Conservation (phyloP, 202 grass and related monocot species). For the Elaeis oleifera region DNA sequence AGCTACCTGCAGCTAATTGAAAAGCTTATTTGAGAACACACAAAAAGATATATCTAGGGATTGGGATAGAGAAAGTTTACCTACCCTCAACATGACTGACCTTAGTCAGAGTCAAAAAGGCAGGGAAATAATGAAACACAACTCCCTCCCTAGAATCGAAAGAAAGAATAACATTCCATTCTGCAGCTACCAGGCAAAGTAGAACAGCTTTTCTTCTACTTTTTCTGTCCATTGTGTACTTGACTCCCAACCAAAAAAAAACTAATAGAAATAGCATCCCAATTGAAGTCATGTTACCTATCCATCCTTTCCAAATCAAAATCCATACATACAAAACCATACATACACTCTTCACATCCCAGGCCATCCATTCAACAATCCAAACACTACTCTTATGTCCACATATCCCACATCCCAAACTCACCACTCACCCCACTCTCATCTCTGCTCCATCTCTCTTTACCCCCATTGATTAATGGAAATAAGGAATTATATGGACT, state of each 20-base stretch:
- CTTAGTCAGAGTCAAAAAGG: conserved; percentile 17
- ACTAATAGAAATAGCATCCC: background rate
- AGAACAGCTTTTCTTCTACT: conserved; percentile 7
- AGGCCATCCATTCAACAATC: background rate
- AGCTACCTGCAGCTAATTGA: too few relatives aligned
- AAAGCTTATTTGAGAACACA: too few relatives aligned
- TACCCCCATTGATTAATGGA: background rate
- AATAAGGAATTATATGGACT: background rate
- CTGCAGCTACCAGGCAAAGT: conserved; percentile 1
- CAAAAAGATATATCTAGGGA: background rate
- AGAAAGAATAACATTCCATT: background rate
- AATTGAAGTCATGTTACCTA: conserved; percentile 1
- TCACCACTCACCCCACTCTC: background rate
- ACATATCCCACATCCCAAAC: background rate
- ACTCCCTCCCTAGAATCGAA: background rate
- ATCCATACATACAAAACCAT: conserved; percentile 5
- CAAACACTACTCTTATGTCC: background rate
- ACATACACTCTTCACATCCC: background rate
- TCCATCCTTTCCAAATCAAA: conserved; percentile 10
- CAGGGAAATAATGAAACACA: background rate
- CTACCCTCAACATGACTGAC: background rate
- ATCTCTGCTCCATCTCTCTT: background rate
- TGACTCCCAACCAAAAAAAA: background rate
- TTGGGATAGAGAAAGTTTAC: background rate
- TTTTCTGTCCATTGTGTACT: background rate